A percentile compares a stretch with the other conserved stretches of the same genome.
Conservation (phyloP, 257 asterid species). For the Jaltomata sinuosa region DNA sequence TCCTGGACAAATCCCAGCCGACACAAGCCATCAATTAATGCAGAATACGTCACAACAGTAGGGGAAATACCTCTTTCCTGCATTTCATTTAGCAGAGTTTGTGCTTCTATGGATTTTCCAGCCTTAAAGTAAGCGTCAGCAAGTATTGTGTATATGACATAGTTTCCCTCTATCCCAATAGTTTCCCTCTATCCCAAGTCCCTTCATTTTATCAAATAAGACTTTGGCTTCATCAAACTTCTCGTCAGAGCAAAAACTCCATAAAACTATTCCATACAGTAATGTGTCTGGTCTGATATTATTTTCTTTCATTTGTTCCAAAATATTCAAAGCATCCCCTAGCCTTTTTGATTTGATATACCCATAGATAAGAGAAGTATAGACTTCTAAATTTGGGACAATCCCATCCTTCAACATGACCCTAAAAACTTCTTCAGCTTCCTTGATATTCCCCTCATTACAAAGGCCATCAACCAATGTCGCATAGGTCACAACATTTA, state of each 20-base stretch:
- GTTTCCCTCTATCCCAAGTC: conserved; percentile 29
- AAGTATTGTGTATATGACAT: conserved; percentile 61
- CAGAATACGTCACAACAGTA: conserved; percentile 51
- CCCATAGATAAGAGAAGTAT: conserved; percentile 73
- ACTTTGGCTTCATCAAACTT: conserved; percentile 56
- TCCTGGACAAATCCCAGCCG: conserved; percentile 56
- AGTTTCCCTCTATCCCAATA: too few species aligned
- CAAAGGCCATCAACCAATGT: conserved; percentile 73
- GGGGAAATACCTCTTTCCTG: conserved; percentile 49
- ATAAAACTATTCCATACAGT: conserved; percentile 62
- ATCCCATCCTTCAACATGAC: conserved; percentile 46
- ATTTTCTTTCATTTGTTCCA: conserved; percentile 48
- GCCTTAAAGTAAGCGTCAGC: conserved; percentile 69
- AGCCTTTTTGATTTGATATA: conserved; percentile 53
- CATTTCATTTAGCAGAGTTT: conserved; percentile 57
- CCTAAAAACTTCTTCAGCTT: conserved; percentile 72
- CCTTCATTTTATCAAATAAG: conserved; percentile 67
- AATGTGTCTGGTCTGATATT: conserved; percentile 47
- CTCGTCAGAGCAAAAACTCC: conserved; percentile 70
- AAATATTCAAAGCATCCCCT: conserved; percentile 53
- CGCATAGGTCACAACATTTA: conserved; percentile 64
- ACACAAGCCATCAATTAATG: conserved; percentile 66
- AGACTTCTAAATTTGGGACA: conserved; percentile 56
- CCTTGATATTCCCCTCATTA: conserved; percentile 54
- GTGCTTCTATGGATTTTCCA: conserved; percentile 62